Conservation (phyloP, 768 basidiomycete genomes). For the Lactarius evosmus region DNA sequence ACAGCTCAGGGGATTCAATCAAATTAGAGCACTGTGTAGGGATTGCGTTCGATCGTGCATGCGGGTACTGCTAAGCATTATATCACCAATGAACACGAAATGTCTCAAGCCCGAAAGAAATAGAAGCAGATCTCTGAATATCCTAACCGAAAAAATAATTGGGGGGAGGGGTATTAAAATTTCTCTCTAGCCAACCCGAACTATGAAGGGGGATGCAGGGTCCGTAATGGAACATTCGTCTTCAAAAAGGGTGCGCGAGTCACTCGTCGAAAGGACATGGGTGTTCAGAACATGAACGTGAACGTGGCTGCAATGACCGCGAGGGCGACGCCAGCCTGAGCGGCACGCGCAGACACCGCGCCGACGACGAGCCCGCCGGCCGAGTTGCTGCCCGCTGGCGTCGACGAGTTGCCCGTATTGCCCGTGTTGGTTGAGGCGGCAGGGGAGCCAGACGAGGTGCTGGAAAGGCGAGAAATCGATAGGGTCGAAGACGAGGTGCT, state of each 20-base stretch:
- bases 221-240: neutral
- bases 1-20: too few species aligned
- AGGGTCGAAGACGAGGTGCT: neutral
- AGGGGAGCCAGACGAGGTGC: neutral
- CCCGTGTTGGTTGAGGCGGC: neutral
- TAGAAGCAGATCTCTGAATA: neutral
- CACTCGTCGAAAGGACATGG: neutral
- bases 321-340: constrained; percentile 18
- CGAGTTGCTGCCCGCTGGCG: neutral
- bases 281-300: constrained; percentile 19
- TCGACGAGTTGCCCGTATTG: neutral
- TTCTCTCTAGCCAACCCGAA: neutral
- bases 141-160: neutral
- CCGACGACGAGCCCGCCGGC: constrained; percentile 4
- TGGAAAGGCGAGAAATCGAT: neutral
- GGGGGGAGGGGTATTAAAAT: constrained; percentile 4
- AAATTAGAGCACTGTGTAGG: neutral
- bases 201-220: constrained; percentile 4
- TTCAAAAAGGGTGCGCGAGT: neutral
- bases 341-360: constrained; percentile 8
- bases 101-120: neutral
- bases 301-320: constrained; percentile 19
- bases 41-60: neutral
- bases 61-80: neutral
- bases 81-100: neutral